Evolutionary conservation across 1,284 basidiomycete genomes (phyloP).

Genomic region (Ustilago sp.): DNA sequence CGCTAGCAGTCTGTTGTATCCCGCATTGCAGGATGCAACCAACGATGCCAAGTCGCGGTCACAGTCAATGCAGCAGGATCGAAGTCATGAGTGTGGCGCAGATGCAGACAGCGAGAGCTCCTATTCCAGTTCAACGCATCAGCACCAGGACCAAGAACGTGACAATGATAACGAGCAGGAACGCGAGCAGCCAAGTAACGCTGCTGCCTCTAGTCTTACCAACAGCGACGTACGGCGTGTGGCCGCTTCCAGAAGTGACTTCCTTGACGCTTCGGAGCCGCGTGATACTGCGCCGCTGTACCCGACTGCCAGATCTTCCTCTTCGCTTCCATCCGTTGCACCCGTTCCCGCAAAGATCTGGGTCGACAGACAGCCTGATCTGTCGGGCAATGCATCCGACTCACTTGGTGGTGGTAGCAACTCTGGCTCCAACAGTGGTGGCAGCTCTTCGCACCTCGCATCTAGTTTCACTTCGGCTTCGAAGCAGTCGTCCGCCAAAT

Average conservation of each 20-base stretch:
- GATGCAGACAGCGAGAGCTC: slow-evolving; percentile 53
- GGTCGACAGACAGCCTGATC: slow-evolving; percentile 46
- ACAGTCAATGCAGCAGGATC: background rate
- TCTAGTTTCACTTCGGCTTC: slow-evolving; percentile 43
- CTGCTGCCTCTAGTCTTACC: background rate
- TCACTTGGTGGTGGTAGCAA: slow-evolving; percentile 46
- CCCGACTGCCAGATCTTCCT: slow-evolving; percentile 1
- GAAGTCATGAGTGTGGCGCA: slow-evolving; percentile 44
- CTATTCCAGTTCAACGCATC: slow-evolving; percentile 24
- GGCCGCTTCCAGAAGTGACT: slow-evolving; percentile 42
- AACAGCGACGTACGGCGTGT: slow-evolving; percentile 16
- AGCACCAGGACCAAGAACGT: slow-evolving; percentile 20
- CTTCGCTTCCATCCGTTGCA: slow-evolving; percentile 5
- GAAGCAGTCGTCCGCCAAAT: slow-evolving; percentile 44
- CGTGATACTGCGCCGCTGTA: slow-evolving; percentile 29
- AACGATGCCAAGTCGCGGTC: slow-evolving; percentile 26
- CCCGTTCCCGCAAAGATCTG: slow-evolving; percentile 29
- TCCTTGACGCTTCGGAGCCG: slow-evolving; percentile 42
- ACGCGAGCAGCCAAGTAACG: background rate
- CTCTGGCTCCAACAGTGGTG: slow-evolving; percentile 33
- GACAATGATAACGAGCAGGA: background rate
- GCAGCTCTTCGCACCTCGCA: slow-evolving; percentile 34
- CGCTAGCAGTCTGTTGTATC: background rate
- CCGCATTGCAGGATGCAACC: slow-evolving; percentile 5
- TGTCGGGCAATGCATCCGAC: slow-evolving; percentile 34